These are phyloP conservation scores for Saccharomycopsis phalli DNA, from an alignment of 1,139 yeast species.

Conservation along the genomic window DNA sequence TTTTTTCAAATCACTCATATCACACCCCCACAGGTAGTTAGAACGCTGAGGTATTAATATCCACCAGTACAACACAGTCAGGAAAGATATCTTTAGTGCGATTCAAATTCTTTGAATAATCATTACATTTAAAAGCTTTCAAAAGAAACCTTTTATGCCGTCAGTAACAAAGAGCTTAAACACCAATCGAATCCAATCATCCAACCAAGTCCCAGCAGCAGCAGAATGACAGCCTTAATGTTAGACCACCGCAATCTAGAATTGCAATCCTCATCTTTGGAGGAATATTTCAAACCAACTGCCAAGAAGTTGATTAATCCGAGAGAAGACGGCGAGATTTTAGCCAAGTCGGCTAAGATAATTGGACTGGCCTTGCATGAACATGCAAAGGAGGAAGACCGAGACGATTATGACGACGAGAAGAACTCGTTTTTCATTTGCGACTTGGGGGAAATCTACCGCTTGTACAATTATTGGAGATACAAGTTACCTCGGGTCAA, in stretches of 20 bases:
- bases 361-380: slow-evolving; percentile 10
- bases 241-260: slow-evolving; percentile 1
- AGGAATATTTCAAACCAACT: slow-evolving; percentile 1
- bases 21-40: too few relatives aligned
- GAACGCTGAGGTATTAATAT: too few relatives aligned
- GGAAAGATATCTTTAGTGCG: too few relatives aligned
- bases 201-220: slow-evolving; percentile 3
- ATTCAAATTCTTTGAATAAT: too few relatives aligned
- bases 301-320: slow-evolving; percentile 6
- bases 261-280: background rate
- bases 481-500: slow-evolving; percentile 58
- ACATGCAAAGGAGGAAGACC: background rate
- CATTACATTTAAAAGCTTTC: too few relatives aligned
- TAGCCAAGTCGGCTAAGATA: slow-evolving; percentile 1
- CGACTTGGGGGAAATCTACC: slow-evolving; percentile 65
- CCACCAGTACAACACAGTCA: too few relatives aligned
- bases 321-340: background rate
- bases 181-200: slow-evolving; percentile 8
- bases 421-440: slow-evolving; percentile 87
- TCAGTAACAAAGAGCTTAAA: slow-evolving; percentile 11
- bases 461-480: slow-evolving; percentile 57
- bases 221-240: slow-evolving; percentile 19
- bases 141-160: slow-evolving; percentile 15
- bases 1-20: too few relatives aligned
- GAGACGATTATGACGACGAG: slow-evolving; percentile 25